Base-by-base conservation (phyloP, 2,329 filamentous ascomycete species). In the Myriosclerotinia curreyana region DNA sequence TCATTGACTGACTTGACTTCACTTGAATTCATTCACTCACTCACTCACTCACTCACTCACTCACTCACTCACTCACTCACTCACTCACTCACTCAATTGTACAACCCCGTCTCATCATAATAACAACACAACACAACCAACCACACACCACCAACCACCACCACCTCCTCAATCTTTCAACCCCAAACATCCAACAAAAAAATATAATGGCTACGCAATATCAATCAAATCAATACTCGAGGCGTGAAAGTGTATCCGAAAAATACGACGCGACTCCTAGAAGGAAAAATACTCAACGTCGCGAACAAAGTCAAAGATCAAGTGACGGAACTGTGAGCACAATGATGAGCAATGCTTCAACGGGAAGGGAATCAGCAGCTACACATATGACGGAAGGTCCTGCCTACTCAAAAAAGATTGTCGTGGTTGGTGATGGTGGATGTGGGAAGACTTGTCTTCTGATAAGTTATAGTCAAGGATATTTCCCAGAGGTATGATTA, bases 371-470 rank as follows among this genome's bases (percentile, higher is more conserved):
- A 77, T 93, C 90, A 55, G 86, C 90, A 66, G 87, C 84, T 66
- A 97, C 94, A 61, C 88, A 91, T 76, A 85, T 94, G 78, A 97
- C 94, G 58, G 92, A 96, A 75, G 91, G 90, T 31, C 93, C 94
- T 5, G 86, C 91, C 64, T 97, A 95, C 79, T 98, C 94, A 71
- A 99, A 99, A 83, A 99, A 99, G 84, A 95, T 99, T 75, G 95
- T 99, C 52, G 95, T 99, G 60, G 95, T 99, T 53, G 95, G 95
- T 68, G 95, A 99, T 77, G 95, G 95, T 72, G 95, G 95, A 68
- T 99, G 95, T 78, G 95, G 95, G 73, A 99, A 99, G 86, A 99
- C 95, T 11, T 99, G 95, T 81, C 82, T 99, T 71, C 82, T 99
- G 78, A 99, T 99, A 79, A 97, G 93, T 79, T 99, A 98, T 81